Base-by-base conservation (phyloP, 1,139 yeast species). In the Pichia sp. region DNA sequence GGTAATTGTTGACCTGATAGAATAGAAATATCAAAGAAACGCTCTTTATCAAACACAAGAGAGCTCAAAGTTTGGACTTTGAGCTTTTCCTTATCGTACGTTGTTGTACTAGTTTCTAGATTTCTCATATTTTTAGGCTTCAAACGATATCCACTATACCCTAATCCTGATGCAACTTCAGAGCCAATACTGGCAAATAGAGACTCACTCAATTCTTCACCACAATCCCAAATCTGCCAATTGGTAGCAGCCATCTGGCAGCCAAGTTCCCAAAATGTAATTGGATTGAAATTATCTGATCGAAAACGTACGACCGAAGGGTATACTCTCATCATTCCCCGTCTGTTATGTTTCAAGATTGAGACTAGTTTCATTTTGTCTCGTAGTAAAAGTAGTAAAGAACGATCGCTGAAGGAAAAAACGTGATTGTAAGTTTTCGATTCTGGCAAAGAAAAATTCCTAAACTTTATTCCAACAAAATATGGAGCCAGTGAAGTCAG, bases 171-270 rank as follows among this genome's bases (percentile, higher is more conserved):
- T n/a, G 14, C 41, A 6, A 7, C 73, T 30, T 24, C 52, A 3
- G 49, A 46, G 2, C 52, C 48, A 14, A 40, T 24, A 43, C 53
- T 44, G 48, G 81, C 75, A 69, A 93, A 93, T 76, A 92, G 74
- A 0, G 97, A 89, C 62, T 87, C 88, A 67, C 91, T 92, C n/a
- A 93, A 66, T 65, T 90, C 96, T 67, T 91, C 93, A 0, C 97
- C 97, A 27, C 83, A 60, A 66, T 93, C 99, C 67, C 83, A 86
- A 0, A 96, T 87, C 70, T 93, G 99, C 98, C 98, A 95, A 66
- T 93, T 93, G 1, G 96, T 84, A 0, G 99, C 98, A 3, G 89
- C 98, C 91, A 95, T 81, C 66, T 93, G 99, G 4, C 80, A 85
- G 0, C 99, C 99, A 52, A 79, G 75, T 49, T 76, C 75, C 99